These are phyloP conservation scores for Sporothrix mexicana DNA, from an alignment of 2,329 filamentous ascomycete genomes.

Conservation along the genomic window DNA sequence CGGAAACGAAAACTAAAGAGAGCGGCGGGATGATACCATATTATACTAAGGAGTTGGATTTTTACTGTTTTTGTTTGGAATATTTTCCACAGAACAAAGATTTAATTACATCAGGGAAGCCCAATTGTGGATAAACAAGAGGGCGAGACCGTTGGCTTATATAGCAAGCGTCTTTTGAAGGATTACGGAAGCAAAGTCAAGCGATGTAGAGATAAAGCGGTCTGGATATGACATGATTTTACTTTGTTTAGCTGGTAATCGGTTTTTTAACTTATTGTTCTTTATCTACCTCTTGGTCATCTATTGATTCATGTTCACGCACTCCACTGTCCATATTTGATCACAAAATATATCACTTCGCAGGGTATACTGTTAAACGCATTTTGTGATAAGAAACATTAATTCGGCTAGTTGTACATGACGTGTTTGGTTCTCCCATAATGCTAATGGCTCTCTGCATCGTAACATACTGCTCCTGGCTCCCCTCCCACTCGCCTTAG, in stretches of 20 bases:
- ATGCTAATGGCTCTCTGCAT: not conserved
- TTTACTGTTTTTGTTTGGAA: conserved; percentile 9
- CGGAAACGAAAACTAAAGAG: not conserved
- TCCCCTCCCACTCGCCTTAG: not conserved
- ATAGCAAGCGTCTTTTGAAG: conserved; percentile 7
- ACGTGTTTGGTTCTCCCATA: not conserved
- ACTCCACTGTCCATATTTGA: not conserved
- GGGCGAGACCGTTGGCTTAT: conserved; percentile 2
- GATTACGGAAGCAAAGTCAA: conserved; percentile 13
- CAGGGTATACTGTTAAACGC: not conserved
- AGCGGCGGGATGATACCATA: conserved; percentile 23
- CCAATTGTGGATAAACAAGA: not conserved
- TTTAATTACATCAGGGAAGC: conserved; percentile 14
- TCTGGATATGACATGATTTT: conserved; percentile 22
- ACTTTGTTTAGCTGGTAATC: conserved; percentile 7
- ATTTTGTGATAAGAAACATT: not conserved
- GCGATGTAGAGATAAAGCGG: conserved; percentile 17
- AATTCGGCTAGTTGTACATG: conserved; percentile 23
- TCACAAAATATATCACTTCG: not conserved
- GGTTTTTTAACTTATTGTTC: not conserved
- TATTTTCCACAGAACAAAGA: not conserved
- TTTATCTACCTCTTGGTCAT: conserved; percentile 9
- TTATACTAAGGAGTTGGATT: conserved; percentile 25
- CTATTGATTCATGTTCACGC: not conserved
- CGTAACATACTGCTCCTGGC: not conserved